Base-by-base conservation (phyloP, 2,329 filamentous ascomycete genomes). In the Pseudocercospora fijiensis region DNA sequence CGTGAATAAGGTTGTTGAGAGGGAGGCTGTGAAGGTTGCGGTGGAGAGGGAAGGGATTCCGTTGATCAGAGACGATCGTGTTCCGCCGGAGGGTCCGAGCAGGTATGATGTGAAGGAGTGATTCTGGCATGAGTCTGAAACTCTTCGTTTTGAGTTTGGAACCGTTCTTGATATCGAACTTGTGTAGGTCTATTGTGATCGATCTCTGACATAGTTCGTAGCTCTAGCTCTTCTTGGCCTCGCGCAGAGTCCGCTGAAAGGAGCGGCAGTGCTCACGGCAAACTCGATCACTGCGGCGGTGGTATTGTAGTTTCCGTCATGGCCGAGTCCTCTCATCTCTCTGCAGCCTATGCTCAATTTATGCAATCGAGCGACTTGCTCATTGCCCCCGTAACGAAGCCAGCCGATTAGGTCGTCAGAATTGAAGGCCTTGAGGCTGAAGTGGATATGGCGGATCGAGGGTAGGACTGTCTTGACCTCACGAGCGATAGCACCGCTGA, bases 1-100 rank as follows among this genome's bases (percentile, higher is more conserved):
- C 28, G 60, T 58, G 43, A 18, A 22, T 16, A 41, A 43, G 18
- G 41, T 62, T 11, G 20, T 43, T 11, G 27, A 45, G 60, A 52
- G 55, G 22, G 27, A 62, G 9, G 60, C 60, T 58, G 55, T 57
- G 37, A 62, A 62, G 43, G 43, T 43, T 47, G 60, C 22, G 2
- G 28, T 62, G 55, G 28, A 52, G 26, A 57, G 51, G n/a, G 60
- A 62, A 18, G 49, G 49, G 8, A 53, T 30, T 2, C 49, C 24
- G 24, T 8, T 53, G 22, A 53, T 53, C 24, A 28, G 16, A n/a
- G 49, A 53, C 10, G 49, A 53, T 30, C 49, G 49, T 4, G 3
- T 10, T n/a, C 49, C 49, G 11, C 49, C 49, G 8, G 49, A 53
- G 49, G 49, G 22, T 28, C 22, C 22, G 8, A 53, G 49, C 26